Evolutionary conservation across 352 stramenopile genomes (phyloP), one percentile per base, ranked within the genome.

Genomic region (Phytophthora podocarpi): DNA sequence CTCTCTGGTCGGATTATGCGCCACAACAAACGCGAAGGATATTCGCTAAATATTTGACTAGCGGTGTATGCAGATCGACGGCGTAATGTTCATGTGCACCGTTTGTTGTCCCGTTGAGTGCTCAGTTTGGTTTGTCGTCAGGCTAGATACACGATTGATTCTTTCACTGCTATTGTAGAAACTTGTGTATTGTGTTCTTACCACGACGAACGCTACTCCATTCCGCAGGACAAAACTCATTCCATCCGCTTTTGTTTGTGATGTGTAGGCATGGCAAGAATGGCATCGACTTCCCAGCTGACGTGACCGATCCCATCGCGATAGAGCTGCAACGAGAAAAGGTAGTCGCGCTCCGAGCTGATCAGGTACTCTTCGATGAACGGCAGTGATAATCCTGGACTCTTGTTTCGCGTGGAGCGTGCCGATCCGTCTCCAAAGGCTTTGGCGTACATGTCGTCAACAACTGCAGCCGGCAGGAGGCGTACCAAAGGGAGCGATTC

Each of bases 251-350:
- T 57, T 31, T 11, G 26, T 32, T 43, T 21, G 36, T 50, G 26
- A 24, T 49, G 15, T 46, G 45, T 20, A 21, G 49, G 32, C 9
- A 58, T 39, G 0, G 41, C 49, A 32, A 80, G 50, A 47, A 80
- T 72, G 1, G 71, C 67, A 21, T 80, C 67, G 18, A 72, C 56
- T 43, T 66, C 43, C 71, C 71, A 80, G 3, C 31, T 67, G 13
- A 76, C 58, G 15, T 58, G 16, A 11, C 51, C 59, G 0, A 26
- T 39, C 23, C 51, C 64, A 40, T 70, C 46, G 18, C 53, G 59
- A 45, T 67, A 72, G 23, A 80, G 37, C 24, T 69, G 67, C 37
- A 77, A 42, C 27, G 71, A 80, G 41, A 80, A 80, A 28, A 80
- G 75, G 16, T 34, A 65, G 24, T 67, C 41, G 21, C 37, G 27